Conservation (phyloP, 257 asterid genomes). For the Hygrophila difformis region DNA sequence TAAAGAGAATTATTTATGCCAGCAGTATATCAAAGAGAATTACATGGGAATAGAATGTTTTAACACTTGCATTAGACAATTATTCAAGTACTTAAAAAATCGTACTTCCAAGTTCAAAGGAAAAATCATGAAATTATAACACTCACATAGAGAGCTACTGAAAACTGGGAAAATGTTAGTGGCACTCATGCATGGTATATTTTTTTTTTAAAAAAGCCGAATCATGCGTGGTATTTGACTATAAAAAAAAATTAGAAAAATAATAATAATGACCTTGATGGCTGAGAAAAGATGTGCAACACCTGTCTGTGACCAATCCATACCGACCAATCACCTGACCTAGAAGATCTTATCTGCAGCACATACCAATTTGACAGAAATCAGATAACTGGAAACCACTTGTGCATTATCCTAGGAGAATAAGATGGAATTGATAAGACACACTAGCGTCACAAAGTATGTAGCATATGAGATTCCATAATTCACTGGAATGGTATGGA, state of each 20-base stretch:
- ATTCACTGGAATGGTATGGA: background rate
- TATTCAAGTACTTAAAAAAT: background rate
- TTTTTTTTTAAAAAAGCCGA: too few relatives aligned
- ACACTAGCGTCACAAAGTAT: background rate
- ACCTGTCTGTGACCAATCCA: conserved; percentile 96
- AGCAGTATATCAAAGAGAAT: too few relatives aligned
- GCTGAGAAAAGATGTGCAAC: conserved; percentile 96
- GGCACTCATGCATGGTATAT: background rate
- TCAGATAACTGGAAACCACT: background rate
- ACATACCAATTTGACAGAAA: conserved; percentile 11
- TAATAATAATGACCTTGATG: conserved; percentile 62
- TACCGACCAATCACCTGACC: conserved; percentile 93
- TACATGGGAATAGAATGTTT: too few relatives aligned
- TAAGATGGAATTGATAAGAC: background rate
- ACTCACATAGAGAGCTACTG: background rate
- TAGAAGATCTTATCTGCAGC: conserved; percentile 71
- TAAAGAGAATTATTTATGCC: too few relatives aligned
- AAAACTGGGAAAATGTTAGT: background rate
- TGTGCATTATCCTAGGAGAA: background rate
- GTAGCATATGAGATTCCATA: background rate
- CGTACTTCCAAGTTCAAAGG: background rate
- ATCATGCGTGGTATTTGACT: conserved; percentile 1
- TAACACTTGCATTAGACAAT: too few relatives aligned
- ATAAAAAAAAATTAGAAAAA: background rate
- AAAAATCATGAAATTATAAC: conserved; percentile 2